Conservation (phyloP, 2,329 filamentous ascomycete species). For the Alternaria rosae region DNA sequence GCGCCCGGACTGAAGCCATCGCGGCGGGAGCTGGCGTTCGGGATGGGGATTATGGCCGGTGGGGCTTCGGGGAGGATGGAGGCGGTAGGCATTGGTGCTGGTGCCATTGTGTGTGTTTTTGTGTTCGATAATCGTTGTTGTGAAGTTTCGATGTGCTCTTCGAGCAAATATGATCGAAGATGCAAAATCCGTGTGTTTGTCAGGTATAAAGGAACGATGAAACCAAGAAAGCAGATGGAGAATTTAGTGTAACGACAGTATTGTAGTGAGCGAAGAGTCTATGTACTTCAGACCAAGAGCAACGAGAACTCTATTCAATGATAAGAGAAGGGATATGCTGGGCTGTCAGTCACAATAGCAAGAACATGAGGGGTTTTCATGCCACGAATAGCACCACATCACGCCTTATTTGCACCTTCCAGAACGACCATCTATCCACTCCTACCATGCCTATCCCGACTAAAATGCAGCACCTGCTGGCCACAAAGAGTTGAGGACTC, state of each 20-base stretch:
- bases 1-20: constrained; percentile 29
- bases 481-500: background rate
- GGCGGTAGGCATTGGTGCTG: background rate
- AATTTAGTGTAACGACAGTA: background rate
- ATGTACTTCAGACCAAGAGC: background rate
- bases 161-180: background rate
- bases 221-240: no score
- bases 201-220: background rate
- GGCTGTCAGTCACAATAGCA: background rate
- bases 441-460: background rate
- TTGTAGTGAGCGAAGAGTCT: background rate
- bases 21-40: background rate
- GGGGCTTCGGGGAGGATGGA: constrained; percentile 21
- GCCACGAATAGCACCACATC: background rate
- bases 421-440: background rate
- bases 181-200: background rate
- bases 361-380: constrained; percentile 10
- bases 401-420: background rate
- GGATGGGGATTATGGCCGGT: constrained; percentile 2
- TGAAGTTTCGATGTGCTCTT: background rate
- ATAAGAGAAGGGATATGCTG: constrained; percentile 2
- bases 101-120: constrained; percentile 1
- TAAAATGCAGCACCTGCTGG: background rate
- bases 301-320: background rate
- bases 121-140: background rate